Evolutionary conservation across 345 rosid genomes (phyloP).

Genomic region (Eucalyptus coolabah): DNA sequence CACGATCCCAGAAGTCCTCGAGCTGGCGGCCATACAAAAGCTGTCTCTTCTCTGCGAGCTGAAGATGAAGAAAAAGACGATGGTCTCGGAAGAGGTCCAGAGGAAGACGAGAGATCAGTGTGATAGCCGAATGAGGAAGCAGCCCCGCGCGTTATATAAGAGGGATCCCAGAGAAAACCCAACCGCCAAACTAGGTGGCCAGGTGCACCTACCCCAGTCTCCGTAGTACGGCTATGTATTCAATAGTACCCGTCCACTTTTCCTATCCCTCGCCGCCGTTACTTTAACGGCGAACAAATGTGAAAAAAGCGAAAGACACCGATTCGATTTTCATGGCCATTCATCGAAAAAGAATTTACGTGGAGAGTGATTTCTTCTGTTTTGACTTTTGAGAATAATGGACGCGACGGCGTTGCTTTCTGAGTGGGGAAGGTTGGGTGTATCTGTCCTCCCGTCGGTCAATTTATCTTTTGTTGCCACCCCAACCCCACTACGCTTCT

Average conservation of each 20-base stretch:
- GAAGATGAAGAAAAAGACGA: background rate
- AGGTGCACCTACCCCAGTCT: background rate
- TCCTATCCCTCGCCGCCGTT: background rate
- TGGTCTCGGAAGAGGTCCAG: background rate
- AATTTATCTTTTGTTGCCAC: no score
- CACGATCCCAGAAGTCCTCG: conserved; percentile 10
- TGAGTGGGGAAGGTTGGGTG: background rate
- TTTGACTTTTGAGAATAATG: background rate
- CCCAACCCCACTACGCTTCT: background rate
- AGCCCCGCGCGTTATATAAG: background rate
- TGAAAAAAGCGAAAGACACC: background rate
- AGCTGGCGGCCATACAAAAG: conserved; percentile 21
- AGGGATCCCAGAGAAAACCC: background rate
- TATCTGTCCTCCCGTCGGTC: background rate
- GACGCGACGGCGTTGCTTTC: background rate
- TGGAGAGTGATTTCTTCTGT: background rate
- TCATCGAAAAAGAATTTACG: background rate
- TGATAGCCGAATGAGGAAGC: background rate
- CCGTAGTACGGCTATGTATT: background rate
- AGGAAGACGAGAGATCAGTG: background rate
- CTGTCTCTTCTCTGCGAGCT: background rate
- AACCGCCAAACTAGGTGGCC: background rate
- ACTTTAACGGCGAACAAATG: background rate
- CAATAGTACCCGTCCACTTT: background rate
- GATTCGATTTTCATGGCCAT: background rate